These are phyloP conservation scores for Millerozyma acaciae DNA, from an alignment of 805 yeast species.

Conservation along the genomic window DNA sequence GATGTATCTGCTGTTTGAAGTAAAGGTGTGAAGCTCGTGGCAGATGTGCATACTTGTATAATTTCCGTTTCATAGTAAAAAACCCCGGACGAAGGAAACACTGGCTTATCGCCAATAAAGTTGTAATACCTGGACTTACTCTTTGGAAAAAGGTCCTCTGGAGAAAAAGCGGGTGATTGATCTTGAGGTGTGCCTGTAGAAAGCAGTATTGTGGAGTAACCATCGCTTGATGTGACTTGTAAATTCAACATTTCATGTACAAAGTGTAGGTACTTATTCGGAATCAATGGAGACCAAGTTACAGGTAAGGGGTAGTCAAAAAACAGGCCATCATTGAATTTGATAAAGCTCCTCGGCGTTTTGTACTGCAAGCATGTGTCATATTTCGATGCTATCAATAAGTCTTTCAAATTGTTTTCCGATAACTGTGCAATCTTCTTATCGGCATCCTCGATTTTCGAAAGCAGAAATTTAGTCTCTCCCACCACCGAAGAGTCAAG, in stretches of 20 bases:
- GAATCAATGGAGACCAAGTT: conserved; percentile 38
- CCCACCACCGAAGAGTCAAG: conserved; percentile 13
- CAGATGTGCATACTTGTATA: conserved; percentile 29
- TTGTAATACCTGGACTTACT: conserved; percentile 24
- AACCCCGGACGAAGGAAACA: conserved; percentile 30
- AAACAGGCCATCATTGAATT: conserved; percentile 15
- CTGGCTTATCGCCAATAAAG: conserved; percentile 35
- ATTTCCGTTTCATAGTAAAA: conserved; percentile 40
- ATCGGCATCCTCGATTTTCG: conserved; percentile 11
- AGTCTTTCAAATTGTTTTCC: conserved; percentile 19
- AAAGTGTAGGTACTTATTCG: conserved; percentile 18
- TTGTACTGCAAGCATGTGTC: conserved; percentile 19
- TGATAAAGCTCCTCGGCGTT: conserved; percentile 25
- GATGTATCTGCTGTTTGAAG: conserved; percentile 32
- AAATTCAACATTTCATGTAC: conserved; percentile 24
- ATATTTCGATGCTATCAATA: conserved; percentile 17
- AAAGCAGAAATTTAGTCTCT: conserved; percentile 12
- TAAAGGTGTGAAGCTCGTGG: conserved; percentile 29
- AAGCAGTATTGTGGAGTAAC: conserved; percentile 28
- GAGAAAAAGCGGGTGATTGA: background rate
- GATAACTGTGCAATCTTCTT: conserved; percentile 18
- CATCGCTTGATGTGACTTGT: conserved; percentile 20
- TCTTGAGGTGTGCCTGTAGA: conserved; percentile 5
- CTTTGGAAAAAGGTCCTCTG: background rate
- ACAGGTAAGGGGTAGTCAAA: conserved; percentile 33